Evolutionary conservation across 495 filamentous ascomycete species (phyloP).

Genomic region (Hypoxylon fuscum): DNA sequence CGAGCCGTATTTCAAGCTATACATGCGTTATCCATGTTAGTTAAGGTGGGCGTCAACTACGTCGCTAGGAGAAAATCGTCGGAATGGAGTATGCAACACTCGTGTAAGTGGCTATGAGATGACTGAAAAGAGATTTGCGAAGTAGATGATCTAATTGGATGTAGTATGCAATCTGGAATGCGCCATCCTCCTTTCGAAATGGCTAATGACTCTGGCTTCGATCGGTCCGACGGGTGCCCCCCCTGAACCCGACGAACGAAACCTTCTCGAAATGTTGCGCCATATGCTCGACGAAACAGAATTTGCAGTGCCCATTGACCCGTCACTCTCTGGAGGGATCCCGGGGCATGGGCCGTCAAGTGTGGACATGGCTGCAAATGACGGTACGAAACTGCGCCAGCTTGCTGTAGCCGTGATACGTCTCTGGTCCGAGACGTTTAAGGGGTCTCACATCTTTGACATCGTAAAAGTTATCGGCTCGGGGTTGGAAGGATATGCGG

Average conservation of each 20-base stretch:
- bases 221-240: constrained; percentile 55
- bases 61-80: constrained; percentile 74
- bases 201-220: constrained; percentile 56
- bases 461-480: constrained; percentile 71
- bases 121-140: background rate
- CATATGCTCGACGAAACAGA: constrained; percentile 82
- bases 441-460: constrained; percentile 72
- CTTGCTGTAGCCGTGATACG: constrained; percentile 70
- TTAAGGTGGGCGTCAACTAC: constrained; percentile 73
- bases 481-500: constrained; percentile 70
- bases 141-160: constrained; percentile 16
- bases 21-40: constrained; percentile 72
- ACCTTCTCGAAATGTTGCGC: constrained; percentile 71
- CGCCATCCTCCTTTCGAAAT: constrained; percentile 69
- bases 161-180: constrained; percentile 74
- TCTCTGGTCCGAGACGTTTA: constrained; percentile 75
- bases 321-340: constrained; percentile 51
- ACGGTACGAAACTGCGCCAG: constrained; percentile 64
- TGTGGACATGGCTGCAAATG: constrained; percentile 51
- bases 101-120: constrained; percentile 49
- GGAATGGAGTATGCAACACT: constrained; percentile 78
- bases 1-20: constrained; percentile 72
- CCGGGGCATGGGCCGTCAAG: constrained; percentile 48
- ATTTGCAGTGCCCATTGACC: constrained; percentile 68
- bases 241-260: constrained; percentile 66